These are phyloP conservation scores for Albugo laibachii DNA, from an alignment of 352 stramenopile species.

Conservation along the genomic window DNA sequence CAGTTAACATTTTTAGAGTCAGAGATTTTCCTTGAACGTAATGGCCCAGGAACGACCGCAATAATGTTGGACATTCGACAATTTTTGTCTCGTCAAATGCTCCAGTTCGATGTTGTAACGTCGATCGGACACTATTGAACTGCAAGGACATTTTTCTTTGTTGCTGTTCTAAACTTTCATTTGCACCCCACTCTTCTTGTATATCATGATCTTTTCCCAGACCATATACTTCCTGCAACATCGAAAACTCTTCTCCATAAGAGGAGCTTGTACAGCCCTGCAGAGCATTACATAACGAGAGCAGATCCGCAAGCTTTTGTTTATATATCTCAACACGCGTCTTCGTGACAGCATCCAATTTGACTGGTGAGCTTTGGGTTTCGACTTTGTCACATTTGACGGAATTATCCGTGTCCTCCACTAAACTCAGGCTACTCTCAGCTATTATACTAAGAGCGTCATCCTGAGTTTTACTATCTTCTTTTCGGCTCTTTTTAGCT, in stretches of 20 bases:
- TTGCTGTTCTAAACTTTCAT: conserved; percentile 6
- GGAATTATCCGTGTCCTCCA: neutral
- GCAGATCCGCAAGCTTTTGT: conserved; percentile 57
- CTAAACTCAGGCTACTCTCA: too few relatives aligned
- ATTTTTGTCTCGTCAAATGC: conserved; percentile 8
- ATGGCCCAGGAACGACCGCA: conserved; percentile 33
- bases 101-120: conserved; percentile 7
- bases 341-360: conserved; percentile 30
- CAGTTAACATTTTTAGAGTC: conserved; percentile 20
- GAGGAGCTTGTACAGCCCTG: conserved; percentile 1
- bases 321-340: conserved; percentile 48
- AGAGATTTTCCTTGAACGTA: conserved; percentile 18
- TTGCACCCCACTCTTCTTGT: conserved; percentile 24
- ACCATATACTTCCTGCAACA: conserved; percentile 64
- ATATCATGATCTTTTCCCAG: conserved; percentile 11
- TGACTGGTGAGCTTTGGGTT: conserved; percentile 5
- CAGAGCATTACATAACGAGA: conserved; percentile 18
- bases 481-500: too few relatives aligned
- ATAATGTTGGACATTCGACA: conserved; percentile 17
- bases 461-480: too few relatives aligned
- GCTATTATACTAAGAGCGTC: neutral
- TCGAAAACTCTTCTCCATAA: conserved; percentile 10
- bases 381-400: neutral
- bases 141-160: conserved; percentile 1
- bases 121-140: conserved; percentile 10